Percentiles rank a stretch among this genome's conserved stretches.
Evolutionary conservation across 2,329 filamentous ascomycete species (phyloP).

Genomic region (Colletotrichum australisinense): DNA sequence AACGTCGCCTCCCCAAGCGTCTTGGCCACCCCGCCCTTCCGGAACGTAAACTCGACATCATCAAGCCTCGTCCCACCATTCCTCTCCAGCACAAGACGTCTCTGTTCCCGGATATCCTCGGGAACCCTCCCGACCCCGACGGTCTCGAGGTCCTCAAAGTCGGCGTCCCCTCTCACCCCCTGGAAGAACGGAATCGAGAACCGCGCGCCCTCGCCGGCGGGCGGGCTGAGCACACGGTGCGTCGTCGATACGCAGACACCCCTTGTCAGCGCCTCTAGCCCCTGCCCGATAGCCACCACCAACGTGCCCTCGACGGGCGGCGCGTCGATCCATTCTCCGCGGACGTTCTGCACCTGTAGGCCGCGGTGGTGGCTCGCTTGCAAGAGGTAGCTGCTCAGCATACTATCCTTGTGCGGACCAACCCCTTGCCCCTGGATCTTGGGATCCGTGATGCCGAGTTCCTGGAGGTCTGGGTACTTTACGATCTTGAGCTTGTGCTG

Average conservation of each 20-base stretch:
- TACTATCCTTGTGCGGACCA: constrained; percentile 86
- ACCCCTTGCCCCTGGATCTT: constrained; percentile 68
- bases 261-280: constrained; percentile 84
- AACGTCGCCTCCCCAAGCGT: constrained; percentile 86
- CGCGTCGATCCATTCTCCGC: constrained; percentile 85
- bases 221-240: constrained; percentile 83
- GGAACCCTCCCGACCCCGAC: constrained; percentile 70
- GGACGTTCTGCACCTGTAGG: constrained; percentile 84
- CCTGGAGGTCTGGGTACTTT: constrained; percentile 81
- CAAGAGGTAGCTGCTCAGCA: constrained; percentile 84
- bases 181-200: constrained; percentile 92
- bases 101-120: constrained; percentile 70
- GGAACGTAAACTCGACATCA: constrained; percentile 90
- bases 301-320: constrained; percentile 81
- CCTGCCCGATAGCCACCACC: constrained; percentile 89
- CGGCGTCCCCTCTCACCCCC: constrained; percentile 82
- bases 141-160: constrained; percentile 79
- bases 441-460: constrained; percentile 58
- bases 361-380: constrained; percentile 82
- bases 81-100: constrained; percentile 66
- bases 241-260: constrained; percentile 87
- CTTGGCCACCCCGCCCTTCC: constrained; percentile 73
- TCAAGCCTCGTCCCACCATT: constrained; percentile 70
- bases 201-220: constrained; percentile 75
- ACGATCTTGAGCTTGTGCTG: constrained; percentile 94